A percentile compares a stretch with the other conserved stretches of the same genome.
Evolutionary conservation across 2,329 filamentous ascomycete genomes (phyloP).

Genomic region (Fusarium goolgardi): DNA sequence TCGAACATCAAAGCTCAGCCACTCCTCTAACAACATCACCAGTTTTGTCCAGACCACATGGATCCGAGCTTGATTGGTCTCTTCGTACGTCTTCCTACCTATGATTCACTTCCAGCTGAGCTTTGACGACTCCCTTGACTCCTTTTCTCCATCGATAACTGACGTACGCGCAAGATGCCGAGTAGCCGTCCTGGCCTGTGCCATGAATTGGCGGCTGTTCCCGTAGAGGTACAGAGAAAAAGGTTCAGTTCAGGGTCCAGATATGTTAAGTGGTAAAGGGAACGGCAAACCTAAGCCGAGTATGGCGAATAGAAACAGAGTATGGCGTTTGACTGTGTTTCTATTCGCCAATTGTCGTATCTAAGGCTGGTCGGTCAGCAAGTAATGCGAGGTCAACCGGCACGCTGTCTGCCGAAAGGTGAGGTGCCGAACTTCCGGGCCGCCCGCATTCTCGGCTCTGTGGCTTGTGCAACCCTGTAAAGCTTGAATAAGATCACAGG

Average conservation of each 20-base stretch:
- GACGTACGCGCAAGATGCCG: constrained; percentile 39
- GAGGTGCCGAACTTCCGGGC: constrained; percentile 47
- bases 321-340: constrained; percentile 26
- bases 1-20: constrained; percentile 18
- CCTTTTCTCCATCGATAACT: neutral
- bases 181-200: constrained; percentile 27
- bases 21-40: constrained; percentile 4
- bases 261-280: neutral
- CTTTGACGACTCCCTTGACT: neutral
- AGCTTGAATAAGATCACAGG: neutral
- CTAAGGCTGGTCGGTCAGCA: constrained; percentile 34
- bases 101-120: neutral
- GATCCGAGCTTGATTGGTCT: constrained; percentile 21
- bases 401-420: constrained; percentile 38
- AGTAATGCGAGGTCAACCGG: constrained; percentile 31
- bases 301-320: constrained; percentile 31
- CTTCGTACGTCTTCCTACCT: constrained; percentile 3
- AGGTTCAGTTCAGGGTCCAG: constrained; percentile 18
- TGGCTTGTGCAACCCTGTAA: constrained; percentile 25
- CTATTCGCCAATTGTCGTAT: constrained; percentile 25
- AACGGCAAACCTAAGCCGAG: constrained; percentile 39
- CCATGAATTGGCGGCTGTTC: constrained; percentile 19
- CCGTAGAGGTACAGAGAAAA: constrained; percentile 19
- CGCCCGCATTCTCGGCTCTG: constrained; percentile 25
- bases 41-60: constrained; percentile 1